These are phyloP conservation scores for Naganishia cerealis DNA, from an alignment of 1,284 basidiomycete species.

Conservation along the genomic window DNA sequence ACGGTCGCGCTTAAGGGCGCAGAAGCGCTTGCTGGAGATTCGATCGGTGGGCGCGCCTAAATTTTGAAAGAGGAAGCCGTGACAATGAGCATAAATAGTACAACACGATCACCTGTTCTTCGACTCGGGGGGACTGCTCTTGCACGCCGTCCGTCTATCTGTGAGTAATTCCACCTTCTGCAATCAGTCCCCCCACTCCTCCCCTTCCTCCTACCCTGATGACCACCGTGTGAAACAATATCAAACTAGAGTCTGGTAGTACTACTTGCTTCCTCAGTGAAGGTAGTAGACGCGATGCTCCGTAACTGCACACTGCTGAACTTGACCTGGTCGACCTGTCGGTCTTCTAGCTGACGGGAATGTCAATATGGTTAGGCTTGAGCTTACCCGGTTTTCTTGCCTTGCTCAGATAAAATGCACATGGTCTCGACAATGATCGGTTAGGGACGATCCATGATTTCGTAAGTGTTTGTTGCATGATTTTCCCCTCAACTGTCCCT, in stretches of 20 bases:
- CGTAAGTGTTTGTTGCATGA: constrained; percentile 25
- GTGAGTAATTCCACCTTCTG: constrained; percentile 25
- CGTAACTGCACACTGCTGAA: constrained; percentile 34
- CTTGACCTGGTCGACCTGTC: constrained; percentile 17
- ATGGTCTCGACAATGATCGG: not conserved
- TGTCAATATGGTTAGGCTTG: not conserved
- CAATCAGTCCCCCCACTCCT: no score
- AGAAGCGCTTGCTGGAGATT: no score
- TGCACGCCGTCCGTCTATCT: not conserved
- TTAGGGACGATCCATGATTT: not conserved
- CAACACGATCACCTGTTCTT: not conserved
- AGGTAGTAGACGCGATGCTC: constrained; percentile 33
- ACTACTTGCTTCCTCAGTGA: constrained; percentile 32
- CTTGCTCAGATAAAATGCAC: not conserved
- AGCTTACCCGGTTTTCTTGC: not conserved
- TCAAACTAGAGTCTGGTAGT: constrained; percentile 40
- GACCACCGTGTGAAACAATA: constrained; percentile 34
- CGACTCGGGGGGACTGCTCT: not conserved
- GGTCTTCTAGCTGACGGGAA: constrained; percentile 1
- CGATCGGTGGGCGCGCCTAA: no score
- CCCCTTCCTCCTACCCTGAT: constrained; percentile 28
- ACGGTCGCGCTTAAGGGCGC: no score
- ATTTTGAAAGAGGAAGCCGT: no score
- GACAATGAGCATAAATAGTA: not conserved
- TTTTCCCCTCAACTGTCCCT: constrained; percentile 15